Percentiles rank a stretch among this genome's conserved stretches.
These are phyloP conservation scores for Sphaerulina vaccinii DNA, from an alignment of 2,329 filamentous ascomycete species.

Conservation along the genomic window DNA sequence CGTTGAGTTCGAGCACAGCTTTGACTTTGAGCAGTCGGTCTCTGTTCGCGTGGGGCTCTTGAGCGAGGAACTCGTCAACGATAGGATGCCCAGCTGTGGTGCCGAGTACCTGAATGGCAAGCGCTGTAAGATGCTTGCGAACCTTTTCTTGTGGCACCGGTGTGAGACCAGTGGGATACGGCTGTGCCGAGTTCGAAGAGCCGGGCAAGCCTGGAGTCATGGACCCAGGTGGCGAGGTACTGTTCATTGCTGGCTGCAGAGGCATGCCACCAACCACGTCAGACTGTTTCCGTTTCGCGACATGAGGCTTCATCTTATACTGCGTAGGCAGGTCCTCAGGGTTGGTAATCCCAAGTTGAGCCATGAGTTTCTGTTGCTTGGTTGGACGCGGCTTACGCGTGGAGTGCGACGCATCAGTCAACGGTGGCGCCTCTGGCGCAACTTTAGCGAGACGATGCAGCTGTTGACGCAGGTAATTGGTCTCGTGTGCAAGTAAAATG, in stretches of 20 bases:
- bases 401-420: slow-evolving; percentile 82
- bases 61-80: slow-evolving; percentile 30
- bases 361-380: slow-evolving; percentile 93
- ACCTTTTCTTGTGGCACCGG: slow-evolving; percentile 17
- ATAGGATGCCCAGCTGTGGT: slow-evolving; percentile 27
- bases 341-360: slow-evolving; percentile 81
- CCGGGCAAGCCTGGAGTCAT: slow-evolving; percentile 24
- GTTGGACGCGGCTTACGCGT: slow-evolving; percentile 94
- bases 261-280: slow-evolving; percentile 27
- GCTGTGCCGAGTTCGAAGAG: slow-evolving; percentile 21
- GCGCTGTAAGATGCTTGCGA: slow-evolving; percentile 31
- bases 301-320: slow-evolving; percentile 74
- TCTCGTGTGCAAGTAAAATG: slow-evolving; percentile 85
- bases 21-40: slow-evolving; percentile 29
- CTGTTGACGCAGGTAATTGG: slow-evolving; percentile 96
- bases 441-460: slow-evolving; percentile 93
- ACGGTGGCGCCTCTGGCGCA: slow-evolving; percentile 78
- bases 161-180: slow-evolving; percentile 19
- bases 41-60: slow-evolving; percentile 31
- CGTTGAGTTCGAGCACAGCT: slow-evolving; percentile 26
- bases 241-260: slow-evolving; percentile 34
- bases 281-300: slow-evolving; percentile 63
- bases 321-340: slow-evolving; percentile 86
- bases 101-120: slow-evolving; percentile 31
- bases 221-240: slow-evolving; percentile 29